Base-by-base conservation (phyloP, 2,329 filamentous ascomycete genomes). In the Aspergillus sp. region DNA sequence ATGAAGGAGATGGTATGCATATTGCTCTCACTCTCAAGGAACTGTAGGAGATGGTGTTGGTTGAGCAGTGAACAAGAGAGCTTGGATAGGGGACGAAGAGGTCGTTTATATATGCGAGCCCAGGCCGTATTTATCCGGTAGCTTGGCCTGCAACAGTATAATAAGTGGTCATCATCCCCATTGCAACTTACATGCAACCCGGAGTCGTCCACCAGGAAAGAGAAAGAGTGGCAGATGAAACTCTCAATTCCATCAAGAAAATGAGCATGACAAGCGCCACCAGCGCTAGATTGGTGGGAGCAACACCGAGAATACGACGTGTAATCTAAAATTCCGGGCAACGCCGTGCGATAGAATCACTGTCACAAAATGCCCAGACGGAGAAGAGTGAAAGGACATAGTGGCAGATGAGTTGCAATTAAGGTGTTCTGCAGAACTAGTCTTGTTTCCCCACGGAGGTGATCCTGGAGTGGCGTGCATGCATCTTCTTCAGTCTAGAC, bases 401-500 rank as follows among this genome's bases (percentile, higher is more conserved):
- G 46, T 49, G 46, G 20, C 45, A 47, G 46, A 49, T 22, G 20
- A n/a, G 46, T 42, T 42, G 36, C 16, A 14, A 42, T 42, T 56
- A 51, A 42, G 22, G 32, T 39, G 51, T 31, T 31, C 45, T 39
- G 54, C 54, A 42, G 47, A 20, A 39, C 45, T 56, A 56, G 45
- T 26, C 54, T 55, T 39, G 18, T 51, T 56, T 56, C 46, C 46
- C 54, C 54, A 56, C 54, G 45, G 54, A 56, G 54, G 50, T 42
- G 32, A 29, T 36, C 42, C 53, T 55, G 42, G 26, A 24, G 26
- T 29, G 16, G 16, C 50, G 50, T 39, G 16, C 16, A 52, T 45
- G 20, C 52, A 22, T 45, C 18, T 42, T 54, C 36, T 12, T 42
- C 36, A 42, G 36, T 42, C 36, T 42, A 42, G 36, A 16, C 16